Conservation (phyloP, 768 basidiomycete genomes). For the Termitomyces sp. region DNA sequence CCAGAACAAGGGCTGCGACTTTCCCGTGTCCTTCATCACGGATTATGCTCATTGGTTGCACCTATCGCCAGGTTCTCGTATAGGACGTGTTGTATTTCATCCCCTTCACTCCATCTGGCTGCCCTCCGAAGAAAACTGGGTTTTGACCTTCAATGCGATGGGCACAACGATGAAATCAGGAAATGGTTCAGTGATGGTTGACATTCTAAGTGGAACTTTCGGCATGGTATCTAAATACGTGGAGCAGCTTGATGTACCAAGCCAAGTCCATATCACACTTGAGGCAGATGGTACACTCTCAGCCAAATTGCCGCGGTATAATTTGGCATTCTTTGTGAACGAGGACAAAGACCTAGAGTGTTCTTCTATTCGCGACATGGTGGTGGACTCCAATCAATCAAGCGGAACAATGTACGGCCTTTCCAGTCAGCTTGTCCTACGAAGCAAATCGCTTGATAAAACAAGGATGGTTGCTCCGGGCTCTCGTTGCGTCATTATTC, state of each 20-base stretch:
- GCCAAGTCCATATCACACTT: not conserved
- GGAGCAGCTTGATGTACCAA: not conserved
- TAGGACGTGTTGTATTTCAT: slow-evolving; percentile 25
- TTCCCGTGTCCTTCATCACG: slow-evolving; percentile 24
- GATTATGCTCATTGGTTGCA: slow-evolving; percentile 31
- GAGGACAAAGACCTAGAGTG: not conserved
- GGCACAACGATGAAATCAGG: not conserved
- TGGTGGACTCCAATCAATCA: not conserved
- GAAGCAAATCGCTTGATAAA: not conserved
- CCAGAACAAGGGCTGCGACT: slow-evolving; percentile 12
- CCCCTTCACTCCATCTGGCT: slow-evolving; percentile 24
- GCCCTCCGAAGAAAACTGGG: slow-evolving; percentile 6
- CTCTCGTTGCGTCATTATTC: not conserved
- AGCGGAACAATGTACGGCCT: not conserved
- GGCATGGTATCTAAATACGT: not conserved
- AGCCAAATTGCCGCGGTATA: not conserved
- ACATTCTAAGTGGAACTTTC: not conserved
- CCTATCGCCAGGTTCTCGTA: slow-evolving; percentile 2
- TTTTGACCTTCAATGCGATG: slow-evolving; percentile 29
- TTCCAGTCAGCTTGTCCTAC: not conserved
- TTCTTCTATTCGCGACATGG: not conserved
- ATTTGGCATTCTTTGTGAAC: not conserved
- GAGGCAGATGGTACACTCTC: not conserved
- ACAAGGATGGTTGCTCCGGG: not conserved
- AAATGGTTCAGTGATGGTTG: not conserved